Evolutionary conservation across 1,139 yeast species (phyloP).

Genomic region (Diutina neorugosa): DNA sequence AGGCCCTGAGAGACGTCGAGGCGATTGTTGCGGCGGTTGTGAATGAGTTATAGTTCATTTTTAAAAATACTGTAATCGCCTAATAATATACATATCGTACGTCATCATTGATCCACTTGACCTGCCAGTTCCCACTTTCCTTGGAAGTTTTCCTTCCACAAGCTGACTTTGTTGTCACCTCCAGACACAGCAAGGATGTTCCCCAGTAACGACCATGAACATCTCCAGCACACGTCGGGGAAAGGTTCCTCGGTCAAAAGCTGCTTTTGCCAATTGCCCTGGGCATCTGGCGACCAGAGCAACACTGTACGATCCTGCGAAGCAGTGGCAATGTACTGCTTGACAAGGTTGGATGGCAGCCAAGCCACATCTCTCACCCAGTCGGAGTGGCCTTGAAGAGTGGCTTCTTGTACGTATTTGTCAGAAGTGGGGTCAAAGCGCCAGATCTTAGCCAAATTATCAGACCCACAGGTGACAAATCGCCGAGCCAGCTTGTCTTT

Average conservation of each 20-base stretch:
- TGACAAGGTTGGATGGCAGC: constrained; percentile 84
- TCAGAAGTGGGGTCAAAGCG: constrained; percentile 43
- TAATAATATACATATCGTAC: background rate
- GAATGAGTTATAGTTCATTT: constrained; percentile 23
- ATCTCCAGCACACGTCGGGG: constrained; percentile 98
- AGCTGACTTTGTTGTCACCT: constrained; percentile 88
- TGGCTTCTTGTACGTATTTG: constrained; percentile 61
- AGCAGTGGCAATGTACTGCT: constrained; percentile 93
- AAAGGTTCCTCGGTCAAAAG: constrained; percentile 67
- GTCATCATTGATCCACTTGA: constrained; percentile 62
- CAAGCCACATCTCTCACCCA: constrained; percentile 99
- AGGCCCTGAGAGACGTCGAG: constrained; percentile 75
- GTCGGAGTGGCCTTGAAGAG: constrained; percentile 82
- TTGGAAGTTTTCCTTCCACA: constrained; percentile 90
- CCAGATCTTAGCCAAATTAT: constrained; percentile 91
- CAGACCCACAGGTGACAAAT: constrained; percentile 92
- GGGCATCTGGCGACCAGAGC: constrained; percentile 75
- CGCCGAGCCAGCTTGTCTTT: constrained; percentile 33
- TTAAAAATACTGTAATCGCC: background rate
- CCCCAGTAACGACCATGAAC: constrained; percentile 94
- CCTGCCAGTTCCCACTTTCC: constrained; percentile 98
- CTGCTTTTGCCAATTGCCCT: constrained; percentile 73
- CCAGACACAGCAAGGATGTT: constrained; percentile 92
- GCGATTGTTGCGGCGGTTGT: constrained; percentile 53
- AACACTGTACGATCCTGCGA: constrained; percentile 93